Percentiles rank a stretch among this genome's conserved stretches.
Evolutionary conservation across 257 asterid genomes (phyloP).

Genomic region (Solanum piurae): DNA sequence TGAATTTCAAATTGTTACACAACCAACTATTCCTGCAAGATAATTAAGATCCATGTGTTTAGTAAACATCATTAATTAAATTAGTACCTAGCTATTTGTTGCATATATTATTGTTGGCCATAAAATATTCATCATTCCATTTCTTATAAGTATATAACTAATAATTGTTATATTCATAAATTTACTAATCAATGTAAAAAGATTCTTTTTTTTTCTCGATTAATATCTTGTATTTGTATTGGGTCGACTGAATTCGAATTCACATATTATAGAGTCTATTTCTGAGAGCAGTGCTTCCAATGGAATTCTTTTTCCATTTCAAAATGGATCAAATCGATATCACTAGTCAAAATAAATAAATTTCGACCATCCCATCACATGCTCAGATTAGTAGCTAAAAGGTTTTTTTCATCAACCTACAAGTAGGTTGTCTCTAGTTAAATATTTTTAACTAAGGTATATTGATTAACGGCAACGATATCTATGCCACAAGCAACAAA

Average conservation of each 20-base stretch:
- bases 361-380: background rate
- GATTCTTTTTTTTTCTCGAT: background rate
- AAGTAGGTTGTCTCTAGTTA: background rate
- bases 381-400: background rate
- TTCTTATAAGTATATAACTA: background rate
- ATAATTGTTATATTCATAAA: background rate
- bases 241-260: fast-evolving
- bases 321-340: background rate
- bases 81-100: background rate
- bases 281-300: fast-evolving
- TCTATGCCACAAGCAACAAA: background rate
- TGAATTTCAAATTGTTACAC: background rate
- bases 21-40: background rate
- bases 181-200: too few species aligned
- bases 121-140: background rate
- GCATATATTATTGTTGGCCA: background rate
- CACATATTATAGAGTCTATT: fast-evolving
- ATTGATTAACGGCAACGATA: background rate
- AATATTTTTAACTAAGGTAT: background rate
- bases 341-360: background rate
- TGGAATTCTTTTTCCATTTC: background rate
- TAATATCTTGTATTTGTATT: background rate
- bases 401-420: background rate
- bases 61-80: background rate
- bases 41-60: background rate